phyloP scores from a whole-genome alignment of 2,329 filamentous ascomycete genomes.

The Verticillium klebahnii region DNA sequence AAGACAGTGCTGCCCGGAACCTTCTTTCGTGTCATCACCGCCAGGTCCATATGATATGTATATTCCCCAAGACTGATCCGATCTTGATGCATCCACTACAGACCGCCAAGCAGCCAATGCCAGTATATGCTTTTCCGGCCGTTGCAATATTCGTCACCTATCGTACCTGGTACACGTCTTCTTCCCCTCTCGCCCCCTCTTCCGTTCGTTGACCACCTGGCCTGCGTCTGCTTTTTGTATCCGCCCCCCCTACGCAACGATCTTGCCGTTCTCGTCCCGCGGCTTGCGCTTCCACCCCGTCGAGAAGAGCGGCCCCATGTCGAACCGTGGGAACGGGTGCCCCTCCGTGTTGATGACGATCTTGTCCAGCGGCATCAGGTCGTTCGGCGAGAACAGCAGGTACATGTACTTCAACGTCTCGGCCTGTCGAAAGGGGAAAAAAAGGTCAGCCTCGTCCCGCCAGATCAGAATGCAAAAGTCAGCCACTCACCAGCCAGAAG shows the following conservation, averaged over 20 bases:
- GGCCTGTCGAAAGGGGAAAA: conserved; percentile 47
- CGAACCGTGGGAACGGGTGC: conserved; percentile 83
- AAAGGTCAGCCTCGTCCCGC: not conserved
- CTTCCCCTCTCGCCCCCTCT: too few species aligned
- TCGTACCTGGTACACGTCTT: too few species aligned
- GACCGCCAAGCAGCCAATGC: too few species aligned
- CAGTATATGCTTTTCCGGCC: too few species aligned
- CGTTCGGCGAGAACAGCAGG: conserved; percentile 80
- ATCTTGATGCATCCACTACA: too few species aligned
- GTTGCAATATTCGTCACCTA: too few species aligned
- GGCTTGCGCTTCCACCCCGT: conserved; percentile 78
- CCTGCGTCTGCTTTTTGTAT: not conserved
- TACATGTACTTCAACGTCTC: conserved; percentile 99
- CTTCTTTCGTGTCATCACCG: not conserved
- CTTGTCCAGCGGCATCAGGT: conserved; percentile 78
- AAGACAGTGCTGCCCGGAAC: not conserved
- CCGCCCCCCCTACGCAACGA: conserved; percentile 17
- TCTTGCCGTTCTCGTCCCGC: conserved; percentile 41
- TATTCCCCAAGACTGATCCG: too few species aligned
- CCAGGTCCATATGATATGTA: too few species aligned
- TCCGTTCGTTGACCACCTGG: too few species aligned
- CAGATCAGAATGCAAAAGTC: not conserved
- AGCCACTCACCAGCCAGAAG: conserved; percentile 79
- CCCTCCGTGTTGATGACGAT: conserved; percentile 96
- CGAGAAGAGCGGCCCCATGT: conserved; percentile 69